Percentiles rank a stretch among this genome's conserved stretches.
Conservation (phyloP, 805 yeast genomes). For the Wickerhamiella australiensis region DNA sequence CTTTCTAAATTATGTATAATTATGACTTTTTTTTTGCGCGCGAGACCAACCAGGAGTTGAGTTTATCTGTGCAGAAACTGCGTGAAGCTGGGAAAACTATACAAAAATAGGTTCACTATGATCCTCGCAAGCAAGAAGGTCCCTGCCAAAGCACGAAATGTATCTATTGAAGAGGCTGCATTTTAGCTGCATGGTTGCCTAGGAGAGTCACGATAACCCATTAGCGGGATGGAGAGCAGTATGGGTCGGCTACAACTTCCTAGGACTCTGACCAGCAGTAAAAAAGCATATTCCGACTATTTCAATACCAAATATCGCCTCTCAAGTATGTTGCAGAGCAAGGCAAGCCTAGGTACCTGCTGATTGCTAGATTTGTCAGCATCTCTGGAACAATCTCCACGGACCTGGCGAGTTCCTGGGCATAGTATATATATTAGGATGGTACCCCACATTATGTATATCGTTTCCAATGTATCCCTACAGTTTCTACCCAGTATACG, state of each 20-base stretch:
- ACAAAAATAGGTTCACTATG: too few species aligned
- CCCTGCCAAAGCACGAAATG: neutral
- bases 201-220: too few species aligned
- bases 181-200: neutral
- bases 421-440: neutral
- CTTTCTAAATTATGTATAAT: neutral
- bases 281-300: neutral
- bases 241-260: too few species aligned
- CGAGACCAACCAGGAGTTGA: too few species aligned
- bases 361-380: neutral
- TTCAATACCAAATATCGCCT: neutral
- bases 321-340: neutral
- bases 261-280: too few species aligned
- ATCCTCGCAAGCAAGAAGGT: too few species aligned
- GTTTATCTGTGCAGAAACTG: too few species aligned
- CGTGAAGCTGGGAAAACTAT: too few species aligned
- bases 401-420: neutral
- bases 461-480: neutral
- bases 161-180: neutral
- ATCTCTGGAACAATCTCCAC: conserved; percentile 9
- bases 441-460: neutral
- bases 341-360: neutral
- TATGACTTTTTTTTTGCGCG: neutral
- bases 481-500: neutral
- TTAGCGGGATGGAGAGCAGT: too few species aligned